Evolutionary conservation across 164 flowering plant genomes (phyloP).

Genomic region (Vitis rotundifolia): DNA sequence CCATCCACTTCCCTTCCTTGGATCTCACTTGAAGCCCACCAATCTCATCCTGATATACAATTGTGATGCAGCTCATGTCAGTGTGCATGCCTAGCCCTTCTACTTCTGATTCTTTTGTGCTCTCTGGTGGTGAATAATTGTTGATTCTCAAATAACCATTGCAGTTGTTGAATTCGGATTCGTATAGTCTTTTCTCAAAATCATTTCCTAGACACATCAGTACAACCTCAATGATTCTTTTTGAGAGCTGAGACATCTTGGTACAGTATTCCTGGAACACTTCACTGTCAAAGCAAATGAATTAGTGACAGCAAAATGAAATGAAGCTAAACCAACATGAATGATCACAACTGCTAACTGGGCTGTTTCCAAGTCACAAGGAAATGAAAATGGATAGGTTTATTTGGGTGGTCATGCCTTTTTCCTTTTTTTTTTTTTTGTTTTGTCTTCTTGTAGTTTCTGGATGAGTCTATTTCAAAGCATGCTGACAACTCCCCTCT

Average conservation of each 20-base stretch:
- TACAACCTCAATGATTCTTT: constrained; percentile 41
- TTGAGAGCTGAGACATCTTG: constrained; percentile 64
- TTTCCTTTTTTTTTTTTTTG: too few relatives aligned
- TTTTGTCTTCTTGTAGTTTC: too few relatives aligned
- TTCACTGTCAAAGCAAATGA: constrained; percentile 41
- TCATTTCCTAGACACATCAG: constrained; percentile 58
- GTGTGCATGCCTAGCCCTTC: constrained; percentile 97
- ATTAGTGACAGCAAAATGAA: background rate
- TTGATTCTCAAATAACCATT: constrained; percentile 80
- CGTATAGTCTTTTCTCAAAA: constrained; percentile 35
- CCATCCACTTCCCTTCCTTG: constrained; percentile 74
- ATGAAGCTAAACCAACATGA: background rate
- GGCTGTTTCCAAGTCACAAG: too few relatives aligned
- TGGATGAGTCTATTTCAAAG: too few relatives aligned
- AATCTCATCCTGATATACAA: constrained; percentile 71
- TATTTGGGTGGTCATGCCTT: too few relatives aligned
- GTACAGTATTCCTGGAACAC: constrained; percentile 67
- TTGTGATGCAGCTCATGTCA: constrained; percentile 91
- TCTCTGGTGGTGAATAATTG: constrained; percentile 63
- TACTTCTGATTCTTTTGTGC: constrained; percentile 28
- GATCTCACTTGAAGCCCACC: constrained; percentile 92
- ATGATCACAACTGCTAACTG: background rate
- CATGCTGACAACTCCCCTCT: too few relatives aligned
- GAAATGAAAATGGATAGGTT: too few relatives aligned
- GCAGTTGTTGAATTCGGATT: constrained; percentile 60